These are phyloP conservation scores for Plicaturopsis crispa DNA, from an alignment of 768 basidiomycete species.

Conservation along the genomic window DNA sequence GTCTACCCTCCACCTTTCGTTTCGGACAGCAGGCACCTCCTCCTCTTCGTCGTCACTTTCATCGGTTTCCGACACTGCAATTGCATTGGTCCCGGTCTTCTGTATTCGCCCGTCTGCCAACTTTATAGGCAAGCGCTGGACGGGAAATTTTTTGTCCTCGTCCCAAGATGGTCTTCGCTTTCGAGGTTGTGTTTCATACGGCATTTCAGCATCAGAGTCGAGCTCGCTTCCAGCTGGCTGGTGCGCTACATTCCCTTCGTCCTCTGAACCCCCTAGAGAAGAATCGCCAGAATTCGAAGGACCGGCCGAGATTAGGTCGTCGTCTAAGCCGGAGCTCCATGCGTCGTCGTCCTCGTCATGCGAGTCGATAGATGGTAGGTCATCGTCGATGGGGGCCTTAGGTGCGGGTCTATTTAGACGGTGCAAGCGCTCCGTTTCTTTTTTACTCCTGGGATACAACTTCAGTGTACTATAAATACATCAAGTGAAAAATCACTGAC, in stretches of 20 bases:
- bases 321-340: constrained; percentile 39
- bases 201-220: constrained; percentile 65
- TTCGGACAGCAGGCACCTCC: constrained; percentile 19
- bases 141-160: constrained; percentile 36
- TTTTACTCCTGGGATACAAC: constrained; percentile 60
- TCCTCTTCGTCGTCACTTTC: constrained; percentile 27
- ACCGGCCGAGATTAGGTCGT: constrained; percentile 20
- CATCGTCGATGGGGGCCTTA: constrained; percentile 35
- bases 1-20: constrained; percentile 34
- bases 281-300: constrained; percentile 15
- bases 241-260: constrained; percentile 1
- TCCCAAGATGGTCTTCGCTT: constrained; percentile 39
- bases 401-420: constrained; percentile 53
- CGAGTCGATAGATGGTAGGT: constrained; percentile 65
- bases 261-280: constrained; percentile 9
- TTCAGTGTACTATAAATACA: constrained; percentile 4
- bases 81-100: constrained; percentile 35
- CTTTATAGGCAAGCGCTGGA: constrained; percentile 79
- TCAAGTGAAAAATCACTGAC: constrained; percentile 30
- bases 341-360: constrained; percentile 50
- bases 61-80: constrained; percentile 17
- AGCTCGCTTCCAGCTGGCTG: constrained; percentile 10
- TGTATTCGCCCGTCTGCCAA: constrained; percentile 73
- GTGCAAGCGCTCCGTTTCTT: constrained; percentile 68
- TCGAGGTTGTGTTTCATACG: constrained; percentile 62